Evolutionary conservation across 2,329 filamentous ascomycete genomes (phyloP), one percentile per base, ranked within the genome.

Genomic region (Fonsecaea nubica): DNA sequence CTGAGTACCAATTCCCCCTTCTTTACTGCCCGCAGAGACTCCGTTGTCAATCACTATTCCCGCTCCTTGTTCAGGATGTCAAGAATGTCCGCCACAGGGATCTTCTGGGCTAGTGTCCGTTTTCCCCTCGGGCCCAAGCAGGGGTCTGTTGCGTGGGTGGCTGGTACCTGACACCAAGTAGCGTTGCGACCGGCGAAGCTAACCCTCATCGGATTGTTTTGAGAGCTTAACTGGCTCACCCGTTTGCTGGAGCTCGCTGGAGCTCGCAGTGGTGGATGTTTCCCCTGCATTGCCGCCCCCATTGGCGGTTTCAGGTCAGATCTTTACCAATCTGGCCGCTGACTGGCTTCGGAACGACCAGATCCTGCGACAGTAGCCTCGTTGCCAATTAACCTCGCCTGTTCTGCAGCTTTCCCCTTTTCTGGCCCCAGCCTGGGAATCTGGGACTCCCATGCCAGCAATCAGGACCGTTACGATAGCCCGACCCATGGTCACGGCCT

Each of bases 311-410:
- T 61, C 58, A 61, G 35, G 33, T 18, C 45, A 9, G 33, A 30
- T 61, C 48, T 38, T 53, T 53, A 45, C 58, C 58, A 61, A 40
- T 54, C 58, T 54, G 58, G 48, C 40, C 52, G 58, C 58, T 61
- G 58, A 61, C 58, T 61, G 58, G 58, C 58, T 61, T 61, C 33
- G 48, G 36, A 30, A 13, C 15, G 12, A 38, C 58, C 50, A 54
- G 58, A 48, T 35, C 45, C 45, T 61, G 58, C 45, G 63, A 63
- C 66, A 64, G 33, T 70, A 65, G 68, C 66, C 58, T 53, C 48
- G 45, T 61, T 30, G 30, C 30, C 36, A 62, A 62, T 35, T 38
- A 32, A 48, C 60, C 60, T 57, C 50, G 36, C 60, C 36, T 40
- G 48, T 63, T 52, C 21, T 53, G 52, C 35, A 33, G 18, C 40